These are phyloP conservation scores for Cerrena zonata DNA, from an alignment of 1,284 basidiomycete species.

Conservation along the genomic window DNA sequence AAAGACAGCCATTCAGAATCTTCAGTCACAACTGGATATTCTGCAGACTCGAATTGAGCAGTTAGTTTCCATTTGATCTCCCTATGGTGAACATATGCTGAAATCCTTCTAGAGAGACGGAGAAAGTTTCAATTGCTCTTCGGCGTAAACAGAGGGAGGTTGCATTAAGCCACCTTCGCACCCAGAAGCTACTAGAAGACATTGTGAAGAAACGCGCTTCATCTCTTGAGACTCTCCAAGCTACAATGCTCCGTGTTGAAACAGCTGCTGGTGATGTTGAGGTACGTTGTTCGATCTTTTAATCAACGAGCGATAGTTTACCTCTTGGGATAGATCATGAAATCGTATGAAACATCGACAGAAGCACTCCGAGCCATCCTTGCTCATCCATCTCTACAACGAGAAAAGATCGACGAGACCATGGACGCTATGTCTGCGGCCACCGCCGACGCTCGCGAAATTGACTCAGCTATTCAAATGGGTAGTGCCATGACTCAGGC, in stretches of 20 bases:
- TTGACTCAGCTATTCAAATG: slow-evolving; percentile 72
- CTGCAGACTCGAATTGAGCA: slow-evolving; percentile 65
- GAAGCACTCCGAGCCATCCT: slow-evolving; percentile 72
- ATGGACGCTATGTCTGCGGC: slow-evolving; percentile 83
- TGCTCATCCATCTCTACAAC: slow-evolving; percentile 71
- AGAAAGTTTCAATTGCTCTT: slow-evolving; percentile 61
- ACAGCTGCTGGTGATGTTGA: slow-evolving; percentile 83
- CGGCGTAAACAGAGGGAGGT: slow-evolving; percentile 64
- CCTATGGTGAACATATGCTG: no score
- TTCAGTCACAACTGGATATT: slow-evolving; percentile 63
- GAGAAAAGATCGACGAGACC: slow-evolving; percentile 75
- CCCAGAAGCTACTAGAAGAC: slow-evolving; percentile 76
- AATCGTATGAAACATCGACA: slow-evolving; percentile 77
- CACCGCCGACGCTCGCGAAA: slow-evolving; percentile 74
- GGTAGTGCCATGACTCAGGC: slow-evolving; percentile 56
- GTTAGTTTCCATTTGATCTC: no score
- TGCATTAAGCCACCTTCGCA: slow-evolving; percentile 72
- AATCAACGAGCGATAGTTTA: neutral
- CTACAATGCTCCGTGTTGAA: slow-evolving; percentile 79
- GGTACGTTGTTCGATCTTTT: slow-evolving; percentile 37
- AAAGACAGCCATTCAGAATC: slow-evolving; percentile 55
- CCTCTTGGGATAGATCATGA: slow-evolving; percentile 64
- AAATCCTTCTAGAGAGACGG: slow-evolving; percentile 51
- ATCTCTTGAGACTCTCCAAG: slow-evolving; percentile 69
- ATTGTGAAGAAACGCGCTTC: slow-evolving; percentile 69